Conservation (phyloP, 306 rosid genomes). For the Geum urbanum region DNA sequence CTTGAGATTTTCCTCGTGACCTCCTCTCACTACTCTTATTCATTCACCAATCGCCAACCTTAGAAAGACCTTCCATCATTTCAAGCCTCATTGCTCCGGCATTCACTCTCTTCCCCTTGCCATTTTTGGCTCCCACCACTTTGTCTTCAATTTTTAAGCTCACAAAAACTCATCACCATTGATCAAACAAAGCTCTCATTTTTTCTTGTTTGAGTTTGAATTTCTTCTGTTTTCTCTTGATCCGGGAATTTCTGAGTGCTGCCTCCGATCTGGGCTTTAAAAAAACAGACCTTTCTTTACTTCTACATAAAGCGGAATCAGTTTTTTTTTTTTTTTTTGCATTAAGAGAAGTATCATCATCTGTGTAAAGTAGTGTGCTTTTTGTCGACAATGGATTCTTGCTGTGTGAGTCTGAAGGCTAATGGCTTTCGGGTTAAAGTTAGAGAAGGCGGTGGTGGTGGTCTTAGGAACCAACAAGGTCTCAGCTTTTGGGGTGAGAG, state of each 20-base stretch:
- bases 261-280: not conserved
- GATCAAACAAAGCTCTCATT: conserved; percentile 5
- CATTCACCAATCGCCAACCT: not conserved
- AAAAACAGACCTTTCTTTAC: conserved; percentile 15
- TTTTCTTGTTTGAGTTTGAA: not conserved
- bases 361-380: not conserved
- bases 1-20: conserved; percentile 24
- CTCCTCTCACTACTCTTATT: not conserved
- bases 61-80: not conserved
- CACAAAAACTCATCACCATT: not conserved
- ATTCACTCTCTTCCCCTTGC: conserved; percentile 6
- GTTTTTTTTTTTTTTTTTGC: conserved; percentile 1
- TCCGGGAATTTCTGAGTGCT: conserved; percentile 11
- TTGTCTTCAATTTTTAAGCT: not conserved
- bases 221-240: conserved; percentile 9
- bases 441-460: not conserved
- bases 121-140: not conserved
- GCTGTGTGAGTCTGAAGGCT: conserved; percentile 40
- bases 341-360: not conserved
- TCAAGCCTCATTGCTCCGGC: conserved; percentile 4
- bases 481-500: conserved; percentile 51
- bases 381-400: conserved; percentile 40
- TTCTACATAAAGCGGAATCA: not conserved
- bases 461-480: conserved; percentile 33
- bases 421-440: conserved; percentile 26